phyloP scores from a whole-genome alignment of 2,329 filamentous ascomycete species.

The Coniosporium tulheliwenetii region DNA sequence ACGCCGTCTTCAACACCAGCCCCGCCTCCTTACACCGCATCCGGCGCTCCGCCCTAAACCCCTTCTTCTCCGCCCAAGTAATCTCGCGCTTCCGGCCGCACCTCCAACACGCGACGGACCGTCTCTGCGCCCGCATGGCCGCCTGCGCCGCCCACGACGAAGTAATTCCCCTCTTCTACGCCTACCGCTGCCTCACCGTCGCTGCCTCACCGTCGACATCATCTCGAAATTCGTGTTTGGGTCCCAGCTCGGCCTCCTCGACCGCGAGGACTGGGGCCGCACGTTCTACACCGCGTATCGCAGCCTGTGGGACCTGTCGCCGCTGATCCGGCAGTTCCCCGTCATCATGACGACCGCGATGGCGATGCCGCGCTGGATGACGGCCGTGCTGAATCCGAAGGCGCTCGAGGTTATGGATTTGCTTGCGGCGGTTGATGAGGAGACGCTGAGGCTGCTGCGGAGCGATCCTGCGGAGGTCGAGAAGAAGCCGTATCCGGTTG shows the following conservation, averaged over 20 bases:
- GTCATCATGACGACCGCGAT: constrained; percentile 6
- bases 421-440: constrained; percentile 7
- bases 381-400: constrained; percentile 8
- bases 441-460: constrained; percentile 6
- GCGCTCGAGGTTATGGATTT: constrained; percentile 6
- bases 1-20: constrained; percentile 5
- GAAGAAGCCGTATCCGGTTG: constrained; percentile 3
- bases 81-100: constrained; percentile 18
- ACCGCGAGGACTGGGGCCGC: constrained; percentile 9
- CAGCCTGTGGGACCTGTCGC: constrained; percentile 7
- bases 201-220: constrained; percentile 12
- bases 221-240: constrained; percentile 17
- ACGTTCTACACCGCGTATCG: constrained; percentile 13
- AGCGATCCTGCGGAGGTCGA: constrained; percentile 4
- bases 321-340: constrained; percentile 10
- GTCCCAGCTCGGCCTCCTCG: constrained; percentile 13
- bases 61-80: constrained; percentile 13
- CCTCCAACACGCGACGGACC: constrained; percentile 16
- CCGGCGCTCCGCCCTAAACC: constrained; percentile 3
- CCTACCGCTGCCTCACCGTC: constrained; percentile 10
- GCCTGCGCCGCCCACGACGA: constrained; percentile 2
- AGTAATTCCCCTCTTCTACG: constrained; percentile 11
- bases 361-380: constrained; percentile 9
- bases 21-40: constrained; percentile 6
- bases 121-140: constrained; percentile 11